These are phyloP conservation scores for Nymphaea thermarum DNA, from an alignment of 164 flowering plant genomes.

Conservation along the genomic window DNA sequence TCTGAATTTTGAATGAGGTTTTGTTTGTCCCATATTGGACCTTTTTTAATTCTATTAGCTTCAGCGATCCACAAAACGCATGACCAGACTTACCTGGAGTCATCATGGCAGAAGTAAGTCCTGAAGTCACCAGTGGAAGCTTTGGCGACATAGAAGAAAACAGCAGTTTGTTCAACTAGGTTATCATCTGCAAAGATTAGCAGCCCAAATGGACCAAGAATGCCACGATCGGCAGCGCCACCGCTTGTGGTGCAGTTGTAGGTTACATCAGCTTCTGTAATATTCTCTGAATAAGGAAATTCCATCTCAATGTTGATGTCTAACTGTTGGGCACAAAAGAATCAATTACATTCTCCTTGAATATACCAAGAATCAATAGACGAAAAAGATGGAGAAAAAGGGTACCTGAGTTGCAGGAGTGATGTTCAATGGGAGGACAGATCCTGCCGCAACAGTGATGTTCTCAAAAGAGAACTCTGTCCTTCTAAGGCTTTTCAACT, in stretches of 20 bases:
- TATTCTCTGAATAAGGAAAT: conserved; percentile 29
- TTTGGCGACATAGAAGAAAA: conserved; percentile 64
- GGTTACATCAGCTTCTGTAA: conserved; percentile 16
- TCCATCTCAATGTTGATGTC: conserved; percentile 74
- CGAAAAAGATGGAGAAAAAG: too few relatives aligned
- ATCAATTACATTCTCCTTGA: neutral
- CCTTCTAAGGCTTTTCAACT: conserved; percentile 55
- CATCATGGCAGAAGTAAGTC: conserved; percentile 70
- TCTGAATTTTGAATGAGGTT: too few relatives aligned
- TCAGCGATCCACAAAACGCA: too few relatives aligned
- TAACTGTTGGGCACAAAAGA: conserved; percentile 24
- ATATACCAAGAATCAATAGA: too few relatives aligned
- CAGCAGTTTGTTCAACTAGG: conserved; percentile 60
- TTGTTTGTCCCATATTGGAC: too few relatives aligned
- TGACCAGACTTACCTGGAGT: conserved; percentile 29
- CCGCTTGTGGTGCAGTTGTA: conserved; percentile 48
- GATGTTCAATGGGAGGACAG: conserved; percentile 39
- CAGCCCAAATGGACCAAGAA: conserved; percentile 81
- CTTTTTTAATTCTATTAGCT: too few relatives aligned
- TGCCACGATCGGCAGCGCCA: conserved; percentile 51
- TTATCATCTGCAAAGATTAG: conserved; percentile 50
- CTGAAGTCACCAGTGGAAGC: conserved; percentile 34
- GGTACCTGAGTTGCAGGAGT: conserved; percentile 40
- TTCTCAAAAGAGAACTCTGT: conserved; percentile 18
- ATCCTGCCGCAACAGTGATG: conserved; percentile 35